Conservation (phyloP, 257 asterid species). For the Salvia rosmarinus region DNA sequence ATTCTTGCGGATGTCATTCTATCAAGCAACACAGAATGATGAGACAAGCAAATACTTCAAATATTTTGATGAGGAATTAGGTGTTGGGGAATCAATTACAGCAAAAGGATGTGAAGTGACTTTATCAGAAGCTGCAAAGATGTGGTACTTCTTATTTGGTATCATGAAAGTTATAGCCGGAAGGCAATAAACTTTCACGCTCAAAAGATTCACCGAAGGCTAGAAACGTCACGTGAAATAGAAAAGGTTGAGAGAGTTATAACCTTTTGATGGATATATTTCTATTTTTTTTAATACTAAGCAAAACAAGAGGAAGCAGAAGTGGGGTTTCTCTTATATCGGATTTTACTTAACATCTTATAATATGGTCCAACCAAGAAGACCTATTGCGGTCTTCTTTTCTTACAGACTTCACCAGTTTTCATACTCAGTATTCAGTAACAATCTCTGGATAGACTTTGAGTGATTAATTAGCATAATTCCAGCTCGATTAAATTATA, state of each 20-base stretch:
- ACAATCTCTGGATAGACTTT: not conserved
- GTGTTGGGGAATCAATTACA: not conserved
- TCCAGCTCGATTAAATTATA: constrained; percentile 10
- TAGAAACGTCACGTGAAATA: not conserved
- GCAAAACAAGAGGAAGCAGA: not conserved
- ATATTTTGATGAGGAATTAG: not conserved
- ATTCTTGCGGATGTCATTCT: constrained; percentile 96
- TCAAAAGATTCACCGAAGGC: constrained; percentile 7
- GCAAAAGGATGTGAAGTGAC: not conserved
- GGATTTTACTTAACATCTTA: not conserved
- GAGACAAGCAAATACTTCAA: constrained; percentile 4
- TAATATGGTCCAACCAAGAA: not conserved
- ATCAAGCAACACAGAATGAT: constrained; percentile 32
- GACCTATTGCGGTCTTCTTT: not conserved
- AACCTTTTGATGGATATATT: constrained; percentile 9
- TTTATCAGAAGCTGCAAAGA: constrained; percentile 2
- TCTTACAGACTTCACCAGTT: not conserved
- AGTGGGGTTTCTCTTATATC: not conserved
- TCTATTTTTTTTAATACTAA: not conserved
- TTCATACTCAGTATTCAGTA: not conserved
- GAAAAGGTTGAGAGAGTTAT: not conserved
- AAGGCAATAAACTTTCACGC: not conserved
- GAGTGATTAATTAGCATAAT: constrained; percentile 1
- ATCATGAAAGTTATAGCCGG: not conserved
- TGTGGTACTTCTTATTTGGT: constrained; percentile 12